Evolutionary conservation across 2,329 filamentous ascomycete species (phyloP).

Genomic region (Aspergillus sp.): DNA sequence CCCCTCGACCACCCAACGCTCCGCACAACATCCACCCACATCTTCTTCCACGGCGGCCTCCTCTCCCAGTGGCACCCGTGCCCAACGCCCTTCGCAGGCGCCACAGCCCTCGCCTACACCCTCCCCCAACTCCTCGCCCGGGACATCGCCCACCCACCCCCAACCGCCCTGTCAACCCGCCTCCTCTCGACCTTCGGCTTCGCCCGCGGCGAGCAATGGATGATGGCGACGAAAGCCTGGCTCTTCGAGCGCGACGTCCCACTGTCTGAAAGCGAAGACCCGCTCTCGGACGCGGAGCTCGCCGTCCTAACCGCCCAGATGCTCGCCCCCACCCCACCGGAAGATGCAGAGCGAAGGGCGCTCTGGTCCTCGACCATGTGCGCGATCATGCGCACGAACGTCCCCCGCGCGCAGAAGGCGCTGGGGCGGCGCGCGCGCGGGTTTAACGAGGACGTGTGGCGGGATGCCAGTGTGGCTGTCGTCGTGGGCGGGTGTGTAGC

Average conservation of each 20-base stretch:
- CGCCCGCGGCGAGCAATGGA: slow-evolving; percentile 14
- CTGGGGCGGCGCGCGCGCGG: slow-evolving; percentile 6
- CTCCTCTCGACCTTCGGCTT: slow-evolving; percentile 8
- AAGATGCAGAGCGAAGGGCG: not conserved
- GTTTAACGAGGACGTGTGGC: slow-evolving; percentile 9
- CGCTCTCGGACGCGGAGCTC: not conserved
- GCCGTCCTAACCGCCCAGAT: not conserved
- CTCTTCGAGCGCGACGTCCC: slow-evolving; percentile 7
- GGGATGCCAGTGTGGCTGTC: slow-evolving; percentile 3
- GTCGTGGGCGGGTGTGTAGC: slow-evolving; percentile 11
- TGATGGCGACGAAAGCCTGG: slow-evolving; percentile 15
- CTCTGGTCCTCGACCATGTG: slow-evolving; percentile 2
- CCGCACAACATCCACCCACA: slow-evolving; percentile 10
- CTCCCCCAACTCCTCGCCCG: slow-evolving; percentile 4
- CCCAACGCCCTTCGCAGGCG: slow-evolving; percentile 2
- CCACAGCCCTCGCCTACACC: slow-evolving; percentile 6
- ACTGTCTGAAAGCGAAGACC: not conserved
- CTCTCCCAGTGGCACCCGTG: slow-evolving; percentile 14
- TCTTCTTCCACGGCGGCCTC: slow-evolving; percentile 11
- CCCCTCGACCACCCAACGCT: not conserved
- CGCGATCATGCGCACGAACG: slow-evolving; percentile 7
- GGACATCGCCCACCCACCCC: slow-evolving; percentile 2
- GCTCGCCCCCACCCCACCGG: not conserved
- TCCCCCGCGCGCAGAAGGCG: slow-evolving; percentile 9
- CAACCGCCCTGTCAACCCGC: slow-evolving; percentile 1